Evolutionary conservation across 345 rosid species (phyloP).

Genomic region (Gossypium mustelinum): DNA sequence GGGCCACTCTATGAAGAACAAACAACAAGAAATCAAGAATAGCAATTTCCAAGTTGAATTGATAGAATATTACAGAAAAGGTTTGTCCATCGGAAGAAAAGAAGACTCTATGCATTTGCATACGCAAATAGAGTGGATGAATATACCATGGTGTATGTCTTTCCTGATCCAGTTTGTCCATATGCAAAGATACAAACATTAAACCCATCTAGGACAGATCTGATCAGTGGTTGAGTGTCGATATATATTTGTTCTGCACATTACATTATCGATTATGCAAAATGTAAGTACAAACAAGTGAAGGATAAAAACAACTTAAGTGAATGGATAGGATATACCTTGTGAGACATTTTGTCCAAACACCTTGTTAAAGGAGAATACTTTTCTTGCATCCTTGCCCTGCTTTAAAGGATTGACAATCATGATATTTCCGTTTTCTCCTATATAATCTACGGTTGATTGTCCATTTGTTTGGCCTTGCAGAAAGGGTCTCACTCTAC

Average conservation of each 20-base stretch:
- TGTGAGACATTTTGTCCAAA: slow-evolving; percentile 69
- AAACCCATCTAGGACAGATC: slow-evolving; percentile 91
- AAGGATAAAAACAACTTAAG: neutral
- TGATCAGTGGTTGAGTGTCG: slow-evolving; percentile 73
- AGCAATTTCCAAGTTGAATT: slow-evolving; percentile 39
- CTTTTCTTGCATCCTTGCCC: slow-evolving; percentile 83
- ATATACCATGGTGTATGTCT: slow-evolving; percentile 92
- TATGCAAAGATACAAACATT: slow-evolving; percentile 97
- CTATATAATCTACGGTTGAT: slow-evolving; percentile 82
- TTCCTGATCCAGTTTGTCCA: slow-evolving; percentile 99
- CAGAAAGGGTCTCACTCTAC: slow-evolving; percentile 86
- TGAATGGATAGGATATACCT: slow-evolving; percentile 36
- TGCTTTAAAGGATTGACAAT: slow-evolving; percentile 80
- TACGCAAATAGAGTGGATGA: neutral
- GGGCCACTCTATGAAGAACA: slow-evolving; percentile 76
- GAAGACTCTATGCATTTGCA: neutral
- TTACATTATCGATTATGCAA: neutral
- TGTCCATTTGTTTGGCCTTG: slow-evolving; percentile 55
- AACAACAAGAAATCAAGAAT: neutral
- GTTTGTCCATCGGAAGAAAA: neutral
- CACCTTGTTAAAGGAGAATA: slow-evolving; percentile 84
- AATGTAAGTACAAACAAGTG: neutral
- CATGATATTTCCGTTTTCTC: slow-evolving; percentile 94
- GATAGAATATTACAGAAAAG: slow-evolving; percentile 29
- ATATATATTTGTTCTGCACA: slow-evolving; percentile 71